Percentiles rank a stretch among this genome's conserved stretches.
Conservation (phyloP, 2,329 filamentous ascomycete species). For the Penicillium sp. region DNA sequence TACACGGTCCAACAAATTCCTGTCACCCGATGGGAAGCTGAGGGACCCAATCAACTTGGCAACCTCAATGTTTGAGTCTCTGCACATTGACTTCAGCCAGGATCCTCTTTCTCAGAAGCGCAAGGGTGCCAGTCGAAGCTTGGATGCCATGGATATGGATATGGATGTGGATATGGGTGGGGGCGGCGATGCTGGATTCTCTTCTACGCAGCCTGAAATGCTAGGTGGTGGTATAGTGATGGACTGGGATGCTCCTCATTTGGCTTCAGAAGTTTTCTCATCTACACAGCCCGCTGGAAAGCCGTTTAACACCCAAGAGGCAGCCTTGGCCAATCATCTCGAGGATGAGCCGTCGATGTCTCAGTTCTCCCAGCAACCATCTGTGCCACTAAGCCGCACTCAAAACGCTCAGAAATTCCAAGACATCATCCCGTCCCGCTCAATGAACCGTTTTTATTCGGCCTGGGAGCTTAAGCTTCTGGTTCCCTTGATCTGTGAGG, state of each 20-base stretch:
- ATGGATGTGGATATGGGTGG: constrained; percentile 37
- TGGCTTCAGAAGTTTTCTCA: constrained; percentile 40
- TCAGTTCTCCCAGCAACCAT: constrained; percentile 79
- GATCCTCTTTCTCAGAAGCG: constrained; percentile 55
- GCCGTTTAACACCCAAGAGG: constrained; percentile 34
- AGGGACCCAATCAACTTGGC: constrained; percentile 79
- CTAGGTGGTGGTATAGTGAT: constrained; percentile 72
- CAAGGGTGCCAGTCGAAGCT: constrained; percentile 36
- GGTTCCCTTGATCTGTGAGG: constrained; percentile 74
- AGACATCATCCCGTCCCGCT: constrained; percentile 85
- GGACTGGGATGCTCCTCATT: constrained; percentile 81
- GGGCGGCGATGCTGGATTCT: constrained; percentile 54
- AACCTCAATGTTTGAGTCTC: constrained; percentile 89
- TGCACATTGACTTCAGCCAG: constrained; percentile 83
- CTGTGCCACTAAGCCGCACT: constrained; percentile 79
- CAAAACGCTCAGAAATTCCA: constrained; percentile 85
- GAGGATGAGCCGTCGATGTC: constrained; percentile 79
- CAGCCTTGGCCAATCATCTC: constrained; percentile 61
- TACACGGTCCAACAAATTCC: constrained; percentile 74
- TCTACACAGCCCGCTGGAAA: constrained; percentile 49
- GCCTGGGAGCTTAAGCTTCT: constrained; percentile 72
- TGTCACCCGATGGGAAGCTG: constrained; percentile 71
- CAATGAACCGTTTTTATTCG: constrained; percentile 90
- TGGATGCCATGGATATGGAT: constrained; percentile 71
- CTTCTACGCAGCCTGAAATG: constrained; percentile 83